Conservation (phyloP, 345 rosid genomes). For the Pistacia integerrima region DNA sequence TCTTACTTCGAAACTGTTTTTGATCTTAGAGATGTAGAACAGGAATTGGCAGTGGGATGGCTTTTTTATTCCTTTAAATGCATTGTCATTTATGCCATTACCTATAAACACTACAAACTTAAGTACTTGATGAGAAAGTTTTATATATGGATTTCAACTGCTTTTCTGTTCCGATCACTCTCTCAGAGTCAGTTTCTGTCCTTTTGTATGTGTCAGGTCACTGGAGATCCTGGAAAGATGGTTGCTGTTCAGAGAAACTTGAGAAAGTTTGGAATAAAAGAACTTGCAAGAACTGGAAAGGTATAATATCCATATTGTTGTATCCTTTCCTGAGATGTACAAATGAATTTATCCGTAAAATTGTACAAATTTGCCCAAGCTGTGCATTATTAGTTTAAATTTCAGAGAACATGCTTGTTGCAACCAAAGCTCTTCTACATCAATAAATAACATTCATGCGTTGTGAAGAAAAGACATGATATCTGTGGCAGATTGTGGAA, state of each 20-base stretch:
- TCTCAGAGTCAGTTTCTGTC: background rate
- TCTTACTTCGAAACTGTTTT: background rate
- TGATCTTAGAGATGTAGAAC: background rate
- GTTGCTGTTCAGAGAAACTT: conserved; percentile 85
- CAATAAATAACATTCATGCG: background rate
- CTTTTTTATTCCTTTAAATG: background rate
- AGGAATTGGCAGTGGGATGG: background rate
- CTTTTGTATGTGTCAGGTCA: conserved; percentile 52
- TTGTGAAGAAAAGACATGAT: background rate
- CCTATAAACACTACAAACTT: background rate
- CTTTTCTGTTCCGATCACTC: background rate
- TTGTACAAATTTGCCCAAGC: background rate
- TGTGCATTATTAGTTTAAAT: background rate
- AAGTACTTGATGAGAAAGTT: background rate
- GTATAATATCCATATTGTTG: conserved; percentile 26
- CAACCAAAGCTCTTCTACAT: background rate
- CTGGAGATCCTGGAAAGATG: conserved; percentile 99
- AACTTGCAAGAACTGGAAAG: conserved; percentile 88
- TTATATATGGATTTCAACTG: background rate
- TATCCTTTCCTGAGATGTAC: background rate
- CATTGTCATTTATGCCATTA: background rate
- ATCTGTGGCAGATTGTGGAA: too few relatives aligned
- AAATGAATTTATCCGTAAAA: background rate
- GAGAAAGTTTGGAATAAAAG: conserved; percentile 86
- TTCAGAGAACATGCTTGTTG: background rate